A percentile compares a stretch with the other conserved stretches of the same genome.
These are phyloP conservation scores for Acarospora socialis DNA, from an alignment of 2,329 filamentous ascomycete species.

Conservation along the genomic window DNA sequence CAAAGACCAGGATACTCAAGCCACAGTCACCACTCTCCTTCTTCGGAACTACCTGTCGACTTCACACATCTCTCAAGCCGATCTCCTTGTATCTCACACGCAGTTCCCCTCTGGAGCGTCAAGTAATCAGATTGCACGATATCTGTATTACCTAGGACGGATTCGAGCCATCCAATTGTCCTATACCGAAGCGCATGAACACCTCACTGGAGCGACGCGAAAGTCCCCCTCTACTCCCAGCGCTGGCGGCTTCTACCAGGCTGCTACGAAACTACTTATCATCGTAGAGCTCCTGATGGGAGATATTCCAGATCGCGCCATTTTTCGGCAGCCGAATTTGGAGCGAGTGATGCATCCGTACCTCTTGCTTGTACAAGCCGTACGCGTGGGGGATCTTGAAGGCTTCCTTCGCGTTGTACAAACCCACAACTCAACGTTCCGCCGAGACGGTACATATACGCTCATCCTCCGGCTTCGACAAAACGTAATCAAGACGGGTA, in stretches of 20 bases:
- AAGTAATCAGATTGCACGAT: constrained; percentile 96
- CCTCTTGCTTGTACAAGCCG: constrained; percentile 83
- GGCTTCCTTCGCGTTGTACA: constrained; percentile 82
- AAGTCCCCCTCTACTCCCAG: constrained; percentile 85
- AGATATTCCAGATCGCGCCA: constrained; percentile 87
- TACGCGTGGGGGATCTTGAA: constrained; percentile 89
- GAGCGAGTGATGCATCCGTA: constrained; percentile 85
- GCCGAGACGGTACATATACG: constrained; percentile 87
- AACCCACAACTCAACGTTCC: constrained; percentile 69
- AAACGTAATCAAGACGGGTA: constrained; percentile 98
- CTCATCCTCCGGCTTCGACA: constrained; percentile 87
- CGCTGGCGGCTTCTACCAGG: constrained; percentile 83
- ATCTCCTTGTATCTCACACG: constrained; percentile 88
- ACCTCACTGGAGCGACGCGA: constrained; percentile 81
- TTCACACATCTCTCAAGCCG: constrained; percentile 92
- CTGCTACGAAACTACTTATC: constrained; percentile 87
- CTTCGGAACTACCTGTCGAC: constrained; percentile 93
- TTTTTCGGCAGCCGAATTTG: constrained; percentile 79
- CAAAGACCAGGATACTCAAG: constrained; percentile 95
- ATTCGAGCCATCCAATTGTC: constrained; percentile 92
- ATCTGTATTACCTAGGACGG: constrained; percentile 91
- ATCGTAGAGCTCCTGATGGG: constrained; percentile 97
- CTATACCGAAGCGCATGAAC: constrained; percentile 93
- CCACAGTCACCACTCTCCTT: constrained; percentile 84
- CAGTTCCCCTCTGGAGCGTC: constrained; percentile 87